A percentile compares a stretch with the other conserved stretches of the same genome.
phyloP scores from a whole-genome alignment of 257 asterid species.

The Thymus quinquecostatus region DNA sequence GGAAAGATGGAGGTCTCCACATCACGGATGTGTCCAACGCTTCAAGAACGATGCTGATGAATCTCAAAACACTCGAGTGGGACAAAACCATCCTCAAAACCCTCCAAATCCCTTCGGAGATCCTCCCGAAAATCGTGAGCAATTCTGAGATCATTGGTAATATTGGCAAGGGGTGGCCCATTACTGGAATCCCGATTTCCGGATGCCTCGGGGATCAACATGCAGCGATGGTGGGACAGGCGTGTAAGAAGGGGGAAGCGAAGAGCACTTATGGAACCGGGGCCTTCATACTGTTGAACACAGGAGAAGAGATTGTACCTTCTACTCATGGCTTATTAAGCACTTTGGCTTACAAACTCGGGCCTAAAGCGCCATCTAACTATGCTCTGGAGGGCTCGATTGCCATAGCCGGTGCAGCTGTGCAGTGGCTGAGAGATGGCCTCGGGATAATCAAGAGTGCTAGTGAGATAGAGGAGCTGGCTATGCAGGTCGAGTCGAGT shows the following conservation, averaged over 20 bases:
- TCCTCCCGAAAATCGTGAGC: conserved; percentile 74
- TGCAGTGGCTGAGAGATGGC: conserved; percentile 94
- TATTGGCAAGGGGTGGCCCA: conserved; percentile 75
- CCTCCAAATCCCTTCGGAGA: conserved; percentile 47
- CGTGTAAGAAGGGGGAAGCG: conserved; percentile 87
- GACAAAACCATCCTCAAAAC: conserved; percentile 57
- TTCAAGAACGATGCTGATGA: conserved; percentile 93
- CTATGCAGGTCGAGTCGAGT: conserved; percentile 62
- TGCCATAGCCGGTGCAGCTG: conserved; percentile 98
- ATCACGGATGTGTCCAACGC: conserved; percentile 92
- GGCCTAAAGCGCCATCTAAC: conserved; percentile 77
- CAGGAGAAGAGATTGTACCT: conserved; percentile 64
- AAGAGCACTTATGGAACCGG: conserved; percentile 96
- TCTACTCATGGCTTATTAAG: conserved; percentile 81
- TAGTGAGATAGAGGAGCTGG: conserved; percentile 87
- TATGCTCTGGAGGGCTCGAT: conserved; percentile 97
- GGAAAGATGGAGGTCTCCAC: conserved; percentile 66
- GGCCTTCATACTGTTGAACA: conserved; percentile 85
- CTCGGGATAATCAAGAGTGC: conserved; percentile 84
- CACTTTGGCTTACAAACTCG: conserved; percentile 86
- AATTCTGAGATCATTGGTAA: conserved; percentile 80
- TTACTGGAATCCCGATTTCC: conserved; percentile 74
- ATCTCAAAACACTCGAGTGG: conserved; percentile 82
- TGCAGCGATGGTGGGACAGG: conserved; percentile 95
- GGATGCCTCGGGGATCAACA: conserved; percentile 98